These are phyloP conservation scores for Thalia dealbata DNA, from an alignment of 176 grass and related monocot genomes.

Conservation along the genomic window DNA sequence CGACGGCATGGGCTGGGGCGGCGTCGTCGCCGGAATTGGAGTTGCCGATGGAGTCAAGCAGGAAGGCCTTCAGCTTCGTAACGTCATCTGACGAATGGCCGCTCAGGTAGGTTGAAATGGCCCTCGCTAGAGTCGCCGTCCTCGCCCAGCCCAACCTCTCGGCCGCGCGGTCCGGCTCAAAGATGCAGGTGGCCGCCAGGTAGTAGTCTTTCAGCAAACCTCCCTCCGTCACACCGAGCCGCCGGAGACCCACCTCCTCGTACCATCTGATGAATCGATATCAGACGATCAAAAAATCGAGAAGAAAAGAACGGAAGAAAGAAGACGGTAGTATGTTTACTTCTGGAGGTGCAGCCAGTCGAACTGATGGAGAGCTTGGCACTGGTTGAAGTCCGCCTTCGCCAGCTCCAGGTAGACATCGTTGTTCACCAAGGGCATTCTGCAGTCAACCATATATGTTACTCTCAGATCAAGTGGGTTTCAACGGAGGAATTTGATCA, in stretches of 20 bases:
- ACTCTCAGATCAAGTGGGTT: too few relatives aligned
- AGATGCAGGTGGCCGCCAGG: constrained; percentile 42
- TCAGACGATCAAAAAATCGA: neutral
- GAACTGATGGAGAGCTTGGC: constrained; percentile 59
- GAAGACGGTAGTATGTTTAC: constrained; percentile 14
- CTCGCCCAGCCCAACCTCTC: constrained; percentile 57
- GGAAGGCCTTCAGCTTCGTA: constrained; percentile 25
- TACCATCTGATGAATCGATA: constrained; percentile 55
- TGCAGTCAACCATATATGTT: constrained; percentile 8
- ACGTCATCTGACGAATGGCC: neutral
- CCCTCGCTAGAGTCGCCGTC: constrained; percentile 29
- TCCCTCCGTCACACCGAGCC: constrained; percentile 22
- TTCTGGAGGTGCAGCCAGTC: constrained; percentile 52
- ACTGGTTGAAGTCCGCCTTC: constrained; percentile 65
- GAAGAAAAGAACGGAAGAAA: too few relatives aligned
- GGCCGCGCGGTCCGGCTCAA: constrained; percentile 40
- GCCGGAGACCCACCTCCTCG: constrained; percentile 29
- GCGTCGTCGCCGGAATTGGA: neutral
- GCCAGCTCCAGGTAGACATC: constrained; percentile 52
- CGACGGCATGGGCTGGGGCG: neutral
- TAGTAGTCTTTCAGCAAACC: constrained; percentile 51
- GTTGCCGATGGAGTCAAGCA: constrained; percentile 20
- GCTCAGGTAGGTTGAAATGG: constrained; percentile 30
- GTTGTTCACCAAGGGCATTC: constrained; percentile 89
- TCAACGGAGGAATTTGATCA: too few relatives aligned